Percentiles rank a stretch among this genome's conserved stretches.
Evolutionary conservation across 495 filamentous ascomycete genomes (phyloP).

Genomic region (Glonium stellatum): DNA sequence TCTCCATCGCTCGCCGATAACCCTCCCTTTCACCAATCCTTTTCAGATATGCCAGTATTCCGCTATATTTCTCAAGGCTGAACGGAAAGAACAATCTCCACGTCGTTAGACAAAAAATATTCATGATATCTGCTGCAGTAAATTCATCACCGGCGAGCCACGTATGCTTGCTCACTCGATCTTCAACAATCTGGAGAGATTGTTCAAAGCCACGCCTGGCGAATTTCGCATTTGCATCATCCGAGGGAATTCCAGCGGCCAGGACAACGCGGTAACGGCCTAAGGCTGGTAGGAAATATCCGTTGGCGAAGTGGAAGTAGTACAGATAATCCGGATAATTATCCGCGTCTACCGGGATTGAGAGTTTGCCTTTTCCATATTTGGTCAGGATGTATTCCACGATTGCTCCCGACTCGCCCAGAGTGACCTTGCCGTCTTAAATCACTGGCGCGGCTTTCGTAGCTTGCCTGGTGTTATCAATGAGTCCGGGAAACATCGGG

Average conservation of each 20-base stretch:
- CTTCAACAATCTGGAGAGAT: slow-evolving; percentile 17
- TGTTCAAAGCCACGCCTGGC: neutral
- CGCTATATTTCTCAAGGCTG: slow-evolving; percentile 40
- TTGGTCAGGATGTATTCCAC: slow-evolving; percentile 51
- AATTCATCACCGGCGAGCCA: slow-evolving; percentile 56
- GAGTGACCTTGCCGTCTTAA: slow-evolving; percentile 39
- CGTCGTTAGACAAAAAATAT: slow-evolving; percentile 47
- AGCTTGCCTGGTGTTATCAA: too few species aligned
- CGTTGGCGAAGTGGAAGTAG: slow-evolving; percentile 56
- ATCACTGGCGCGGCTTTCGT: slow-evolving; percentile 51
- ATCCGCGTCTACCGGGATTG: slow-evolving; percentile 37
- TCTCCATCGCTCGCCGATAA: slow-evolving; percentile 22
- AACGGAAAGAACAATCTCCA: slow-evolving; percentile 45
- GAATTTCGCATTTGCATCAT: too few species aligned
- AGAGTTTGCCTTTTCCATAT: slow-evolving; percentile 43
- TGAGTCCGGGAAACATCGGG: too few species aligned
- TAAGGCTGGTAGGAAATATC: slow-evolving; percentile 46
- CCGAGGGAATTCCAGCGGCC: slow-evolving; percentile 9
- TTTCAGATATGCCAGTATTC: slow-evolving; percentile 43
- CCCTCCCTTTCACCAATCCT: slow-evolving; percentile 11
- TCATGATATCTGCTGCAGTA: slow-evolving; percentile 58
- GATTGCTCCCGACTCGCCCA: slow-evolving; percentile 51
- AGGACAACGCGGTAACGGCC: slow-evolving; percentile 22
- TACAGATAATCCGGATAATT: slow-evolving; percentile 51
- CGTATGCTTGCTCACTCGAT: slow-evolving; percentile 29